Base-by-base conservation (phyloP, 2,329 filamentous ascomycete genomes). In the Botrytis elliptica region DNA sequence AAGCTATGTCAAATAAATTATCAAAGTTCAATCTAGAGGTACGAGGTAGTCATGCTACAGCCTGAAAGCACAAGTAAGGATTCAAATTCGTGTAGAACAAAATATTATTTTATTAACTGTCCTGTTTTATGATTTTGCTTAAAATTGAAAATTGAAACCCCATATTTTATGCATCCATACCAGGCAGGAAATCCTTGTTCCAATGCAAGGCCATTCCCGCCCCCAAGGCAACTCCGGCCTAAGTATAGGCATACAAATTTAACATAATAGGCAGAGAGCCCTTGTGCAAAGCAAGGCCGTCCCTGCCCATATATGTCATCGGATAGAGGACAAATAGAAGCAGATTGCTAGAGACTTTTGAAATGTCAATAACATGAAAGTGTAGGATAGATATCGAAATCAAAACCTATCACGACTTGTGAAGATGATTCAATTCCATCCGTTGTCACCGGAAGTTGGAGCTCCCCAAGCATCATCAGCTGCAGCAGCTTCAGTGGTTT, bases 181-280 rank as follows among this genome's bases (percentile, higher is more conserved):
- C 36, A 68, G 65, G 65, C 65, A 68, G 36, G 49, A 68, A 57
- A 64, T 33, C 40, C 62, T 64, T 64, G 62, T 64, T 46, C 62
- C 62, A 64, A 64, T 22, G 62, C 62, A 64, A 64, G 62, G 62
- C 62, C 40, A 64, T 25, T 46, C 62, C 62, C 65, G 25, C 65
- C 65, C 65, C 65, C 46, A 55, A 67, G 65, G 65, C 65, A 67
- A 67, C 65, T 67, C 65, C 65, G 33, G 46, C 65, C 65, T 9
- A 33, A 68, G 46, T 57, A 68, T 55, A 68, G 49, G 65, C 65
- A 68, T 68, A 42, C 49, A 68, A 42, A 57, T 57, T 42, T 57
- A 55, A 57, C 65, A 68, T 40, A 68, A 68, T 9, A 57, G 49
- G 65, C 49, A 68, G 49, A 16, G 33, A 68, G 49, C 40, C 49